Percentiles rank a stretch among this genome's conserved stretches.
phyloP scores from a whole-genome alignment of 441 rosid genomes.

The Euphorbia neoarborescens region DNA sequence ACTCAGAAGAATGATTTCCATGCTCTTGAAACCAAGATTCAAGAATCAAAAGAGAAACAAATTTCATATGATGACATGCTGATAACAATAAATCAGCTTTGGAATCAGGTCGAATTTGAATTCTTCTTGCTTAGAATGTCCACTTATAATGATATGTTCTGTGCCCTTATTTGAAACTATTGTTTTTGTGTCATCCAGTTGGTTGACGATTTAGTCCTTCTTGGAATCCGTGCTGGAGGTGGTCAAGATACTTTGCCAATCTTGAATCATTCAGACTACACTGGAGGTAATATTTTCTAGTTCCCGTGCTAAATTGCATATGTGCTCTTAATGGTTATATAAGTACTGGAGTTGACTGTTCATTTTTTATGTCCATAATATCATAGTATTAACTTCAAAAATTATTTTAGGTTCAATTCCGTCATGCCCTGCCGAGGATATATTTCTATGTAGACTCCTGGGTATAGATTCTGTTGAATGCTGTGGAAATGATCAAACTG shows the following conservation, averaged over 20 bases:
- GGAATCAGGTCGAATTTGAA: conserved; percentile 60
- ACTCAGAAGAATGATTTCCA: conserved; percentile 60
- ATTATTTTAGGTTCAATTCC: conserved; percentile 55
- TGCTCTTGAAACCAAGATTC: conserved; percentile 53
- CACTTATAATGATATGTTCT: neutral
- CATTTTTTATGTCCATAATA: neutral
- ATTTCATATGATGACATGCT: conserved; percentile 56
- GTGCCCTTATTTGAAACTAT: neutral
- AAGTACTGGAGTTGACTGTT: neutral
- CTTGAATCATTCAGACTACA: conserved; percentile 38
- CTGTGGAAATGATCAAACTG: conserved; percentile 34
- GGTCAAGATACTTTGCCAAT: conserved; percentile 34
- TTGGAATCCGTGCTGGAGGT: conserved; percentile 68
- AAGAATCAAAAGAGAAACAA: conserved; percentile 46
- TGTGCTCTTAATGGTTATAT: neutral
- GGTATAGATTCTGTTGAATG: conserved; percentile 44
- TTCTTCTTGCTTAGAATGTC: neutral
- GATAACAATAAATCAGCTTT: conserved; percentile 51
- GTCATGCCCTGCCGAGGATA: conserved; percentile 65
- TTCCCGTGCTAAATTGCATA: neutral
- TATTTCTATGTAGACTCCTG: conserved; percentile 77
- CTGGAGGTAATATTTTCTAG: conserved; percentile 38
- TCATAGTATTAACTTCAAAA: conserved; percentile 16
- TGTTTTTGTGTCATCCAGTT: conserved; percentile 35
- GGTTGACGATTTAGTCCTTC: conserved; percentile 75